These are phyloP conservation scores for Aureobasidium sp. DNA, from an alignment of 2,329 filamentous ascomycete species.

Conservation along the genomic window DNA sequence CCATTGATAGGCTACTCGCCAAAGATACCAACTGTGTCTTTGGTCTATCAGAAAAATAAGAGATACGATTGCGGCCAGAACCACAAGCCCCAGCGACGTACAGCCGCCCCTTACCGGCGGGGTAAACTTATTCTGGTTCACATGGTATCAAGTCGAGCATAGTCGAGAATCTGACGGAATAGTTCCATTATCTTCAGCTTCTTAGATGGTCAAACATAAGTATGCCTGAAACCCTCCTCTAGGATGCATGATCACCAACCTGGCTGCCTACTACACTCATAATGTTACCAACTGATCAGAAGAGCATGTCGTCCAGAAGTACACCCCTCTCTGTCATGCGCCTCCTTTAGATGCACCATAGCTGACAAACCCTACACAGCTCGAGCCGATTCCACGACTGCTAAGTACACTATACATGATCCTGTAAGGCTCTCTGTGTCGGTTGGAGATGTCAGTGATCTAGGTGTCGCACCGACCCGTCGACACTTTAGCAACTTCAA, in stretches of 20 bases:
- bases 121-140: background rate
- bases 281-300: background rate
- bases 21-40: background rate
- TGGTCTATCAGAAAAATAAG: background rate
- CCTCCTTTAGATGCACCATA: too few species aligned
- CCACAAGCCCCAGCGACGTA: background rate
- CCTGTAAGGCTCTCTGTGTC: background rate
- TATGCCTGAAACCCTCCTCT: background rate
- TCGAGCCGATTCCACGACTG: background rate
- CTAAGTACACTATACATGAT: background rate
- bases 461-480: slow-evolving; percentile 39
- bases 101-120: background rate
- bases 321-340: background rate
- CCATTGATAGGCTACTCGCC: background rate
- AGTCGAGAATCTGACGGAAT: background rate
- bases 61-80: background rate
- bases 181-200: background rate
- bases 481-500: slow-evolving; percentile 54
- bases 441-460: background rate
- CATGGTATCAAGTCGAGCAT: background rate
- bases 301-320: background rate
- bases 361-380: background rate
- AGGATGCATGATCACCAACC: background rate
- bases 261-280: background rate
- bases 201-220: background rate